phyloP scores from a whole-genome alignment of 1,139 yeast genomes.

The Pichia sp. region DNA sequence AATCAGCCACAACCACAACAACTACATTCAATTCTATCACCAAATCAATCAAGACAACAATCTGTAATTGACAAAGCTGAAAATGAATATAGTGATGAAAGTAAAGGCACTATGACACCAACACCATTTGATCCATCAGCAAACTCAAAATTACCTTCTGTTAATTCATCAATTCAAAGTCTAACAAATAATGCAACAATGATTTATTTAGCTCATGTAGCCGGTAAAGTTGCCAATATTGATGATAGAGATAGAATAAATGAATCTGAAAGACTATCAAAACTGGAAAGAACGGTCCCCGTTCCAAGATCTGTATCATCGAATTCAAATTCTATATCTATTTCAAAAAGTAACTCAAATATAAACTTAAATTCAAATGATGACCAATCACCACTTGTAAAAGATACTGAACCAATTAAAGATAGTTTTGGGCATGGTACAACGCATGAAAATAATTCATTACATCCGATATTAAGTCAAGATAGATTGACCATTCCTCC shows the following conservation, averaged over 20 bases:
- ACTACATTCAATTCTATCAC: neutral
- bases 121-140: slow-evolving; percentile 1
- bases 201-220: slow-evolving; percentile 67
- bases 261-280: slow-evolving; percentile 51
- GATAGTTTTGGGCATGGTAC: slow-evolving; percentile 27
- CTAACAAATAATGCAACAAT: slow-evolving; percentile 37
- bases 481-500: slow-evolving; percentile 38
- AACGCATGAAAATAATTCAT: slow-evolving; percentile 6
- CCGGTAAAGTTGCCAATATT: slow-evolving; percentile 63
- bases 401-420: slow-evolving; percentile 16
- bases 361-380: neutral
- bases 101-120: neutral
- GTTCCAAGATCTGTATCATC: slow-evolving; percentile 10
- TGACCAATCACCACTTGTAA: neutral
- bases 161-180: slow-evolving; percentile 11
- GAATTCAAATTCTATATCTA: slow-evolving; percentile 2
- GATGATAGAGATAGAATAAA: slow-evolving; percentile 63
- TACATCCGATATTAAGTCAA: slow-evolving; percentile 20
- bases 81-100: neutral
- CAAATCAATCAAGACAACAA: neutral
- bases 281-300: slow-evolving; percentile 30
- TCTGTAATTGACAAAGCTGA: neutral
- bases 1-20: neutral
- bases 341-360: neutral
- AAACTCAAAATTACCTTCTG: slow-evolving; percentile 4